Conservation (phyloP, 2,329 filamentous ascomycete genomes). For the Nannizzia gypsea region DNA sequence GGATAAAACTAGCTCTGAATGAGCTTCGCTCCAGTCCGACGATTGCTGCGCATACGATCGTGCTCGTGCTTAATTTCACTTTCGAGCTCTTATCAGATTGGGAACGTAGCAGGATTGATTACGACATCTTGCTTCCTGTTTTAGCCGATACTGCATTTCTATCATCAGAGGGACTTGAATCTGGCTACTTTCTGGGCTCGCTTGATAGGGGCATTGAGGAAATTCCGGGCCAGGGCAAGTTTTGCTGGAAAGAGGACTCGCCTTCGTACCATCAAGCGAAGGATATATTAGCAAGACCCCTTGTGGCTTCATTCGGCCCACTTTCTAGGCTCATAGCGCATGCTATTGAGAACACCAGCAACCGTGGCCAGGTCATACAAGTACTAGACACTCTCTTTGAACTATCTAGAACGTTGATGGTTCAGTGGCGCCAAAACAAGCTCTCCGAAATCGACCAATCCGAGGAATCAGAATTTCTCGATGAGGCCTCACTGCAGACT, state of each 20-base stretch:
- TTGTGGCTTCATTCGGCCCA: slow-evolving; percentile 50
- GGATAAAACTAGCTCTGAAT: slow-evolving; percentile 61
- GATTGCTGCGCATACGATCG: slow-evolving; percentile 43
- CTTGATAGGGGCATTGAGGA: slow-evolving; percentile 57
- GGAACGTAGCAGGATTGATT: slow-evolving; percentile 50
- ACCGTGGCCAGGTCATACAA: slow-evolving; percentile 33
- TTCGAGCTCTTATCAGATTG: slow-evolving; percentile 58
- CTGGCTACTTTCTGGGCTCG: slow-evolving; percentile 60
- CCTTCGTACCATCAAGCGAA: slow-evolving; percentile 47
- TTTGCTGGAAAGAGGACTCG: slow-evolving; percentile 55
- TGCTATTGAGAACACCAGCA: slow-evolving; percentile 45
- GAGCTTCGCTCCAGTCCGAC: slow-evolving; percentile 43
- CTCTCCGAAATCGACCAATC: slow-evolving; percentile 60
- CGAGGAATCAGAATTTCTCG: slow-evolving; percentile 52
- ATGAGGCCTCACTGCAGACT: slow-evolving; percentile 51
- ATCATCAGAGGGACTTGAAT: slow-evolving; percentile 59
- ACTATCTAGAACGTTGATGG: slow-evolving; percentile 55
- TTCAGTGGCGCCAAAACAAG: slow-evolving; percentile 63
- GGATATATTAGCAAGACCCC: slow-evolving; percentile 44
- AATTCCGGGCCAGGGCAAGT: slow-evolving; percentile 38
- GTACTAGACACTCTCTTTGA: slow-evolving; percentile 50
- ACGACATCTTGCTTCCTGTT: slow-evolving; percentile 58
- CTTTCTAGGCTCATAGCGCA: slow-evolving; percentile 53
- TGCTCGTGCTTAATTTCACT: slow-evolving; percentile 62
- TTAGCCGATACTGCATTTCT: slow-evolving; percentile 57